phyloP scores from a whole-genome alignment of 352 stramenopile genomes.

The Bremia lactucae region DNA sequence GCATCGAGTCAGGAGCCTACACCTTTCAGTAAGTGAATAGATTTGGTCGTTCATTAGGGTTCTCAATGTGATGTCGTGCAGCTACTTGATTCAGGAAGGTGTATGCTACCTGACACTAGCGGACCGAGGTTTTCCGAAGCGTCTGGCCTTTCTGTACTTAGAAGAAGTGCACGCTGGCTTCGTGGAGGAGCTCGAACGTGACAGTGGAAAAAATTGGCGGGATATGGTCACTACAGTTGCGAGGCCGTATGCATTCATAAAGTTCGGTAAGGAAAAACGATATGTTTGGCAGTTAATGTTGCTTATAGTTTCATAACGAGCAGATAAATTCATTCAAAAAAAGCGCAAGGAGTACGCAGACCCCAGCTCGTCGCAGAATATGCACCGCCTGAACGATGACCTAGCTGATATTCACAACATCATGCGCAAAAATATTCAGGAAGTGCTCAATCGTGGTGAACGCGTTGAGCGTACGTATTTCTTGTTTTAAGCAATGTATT shows the following conservation, averaged over 20 bases:
- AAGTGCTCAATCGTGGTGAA: constrained; percentile 88
- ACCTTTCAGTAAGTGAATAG: constrained; percentile 83
- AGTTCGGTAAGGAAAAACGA: constrained; percentile 72
- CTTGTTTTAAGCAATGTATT: not conserved
- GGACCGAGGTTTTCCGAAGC: constrained; percentile 94
- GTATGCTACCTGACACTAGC: constrained; percentile 96
- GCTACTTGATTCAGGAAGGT: constrained; percentile 95
- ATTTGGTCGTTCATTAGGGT: not conserved
- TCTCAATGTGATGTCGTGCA: constrained; percentile 13
- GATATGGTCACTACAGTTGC: constrained; percentile 90
- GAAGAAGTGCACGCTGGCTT: constrained; percentile 93
- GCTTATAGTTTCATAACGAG: not conserved
- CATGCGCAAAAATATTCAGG: constrained; percentile 97
- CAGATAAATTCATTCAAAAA: constrained; percentile 95
- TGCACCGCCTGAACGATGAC: constrained; percentile 94
- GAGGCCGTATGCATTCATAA: constrained; percentile 98
- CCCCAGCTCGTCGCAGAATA: constrained; percentile 91
- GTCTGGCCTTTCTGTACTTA: constrained; percentile 95
- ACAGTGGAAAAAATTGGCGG: constrained; percentile 88
- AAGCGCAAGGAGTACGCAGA: constrained; percentile 97
- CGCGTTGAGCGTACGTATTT: constrained; percentile 63
- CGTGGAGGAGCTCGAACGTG: constrained; percentile 88
- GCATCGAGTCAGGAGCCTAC: constrained; percentile 87
- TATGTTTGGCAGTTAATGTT: not conserved
- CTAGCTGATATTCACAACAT: constrained; percentile 98